Conservation (phyloP, 2,329 filamentous ascomycete genomes). For the Arthrinium puccinioides region DNA sequence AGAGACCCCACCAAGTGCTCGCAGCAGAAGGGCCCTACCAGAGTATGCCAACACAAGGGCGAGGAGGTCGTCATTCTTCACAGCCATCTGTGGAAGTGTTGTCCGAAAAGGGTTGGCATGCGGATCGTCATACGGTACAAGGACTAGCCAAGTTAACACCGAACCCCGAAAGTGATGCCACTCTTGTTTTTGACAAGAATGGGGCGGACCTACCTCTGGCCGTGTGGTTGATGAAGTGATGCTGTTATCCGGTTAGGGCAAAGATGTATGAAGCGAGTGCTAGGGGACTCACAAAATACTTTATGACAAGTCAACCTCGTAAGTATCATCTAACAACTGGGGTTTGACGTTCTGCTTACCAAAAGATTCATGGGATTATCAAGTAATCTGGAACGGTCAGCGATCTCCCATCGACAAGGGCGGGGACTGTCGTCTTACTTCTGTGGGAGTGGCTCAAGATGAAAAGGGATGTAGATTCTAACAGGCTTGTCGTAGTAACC, state of each 20-base stretch:
- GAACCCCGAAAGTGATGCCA: not conserved
- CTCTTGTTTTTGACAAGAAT: not conserved
- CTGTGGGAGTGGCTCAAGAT: slow-evolving; percentile 38
- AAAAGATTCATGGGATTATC: slow-evolving; percentile 77
- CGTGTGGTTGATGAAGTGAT: slow-evolving; percentile 71
- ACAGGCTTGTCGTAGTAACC: slow-evolving; percentile 68
- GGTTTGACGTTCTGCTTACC: slow-evolving; percentile 22
- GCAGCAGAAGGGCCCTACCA: slow-evolving; percentile 21
- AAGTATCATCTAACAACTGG: too few species aligned
- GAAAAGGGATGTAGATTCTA: slow-evolving; percentile 45
- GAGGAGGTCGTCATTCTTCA: slow-evolving; percentile 63
- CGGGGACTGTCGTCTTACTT: slow-evolving; percentile 25
- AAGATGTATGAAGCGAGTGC: too few species aligned
- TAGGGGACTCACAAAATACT: slow-evolving; percentile 38
- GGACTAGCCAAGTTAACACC: slow-evolving; percentile 30
- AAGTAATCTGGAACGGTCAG: slow-evolving; percentile 34
- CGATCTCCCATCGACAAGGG: slow-evolving; percentile 29
- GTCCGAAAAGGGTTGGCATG: slow-evolving; percentile 46
- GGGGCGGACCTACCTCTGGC: slow-evolving; percentile 50
- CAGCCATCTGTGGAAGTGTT: slow-evolving; percentile 52
- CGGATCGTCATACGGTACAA: slow-evolving; percentile 43
- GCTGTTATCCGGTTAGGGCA: too few species aligned
- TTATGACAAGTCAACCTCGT: not conserved
- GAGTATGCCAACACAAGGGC: slow-evolving; percentile 75
- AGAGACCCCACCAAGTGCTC: not conserved